Base-by-base conservation (phyloP, 1,284 basidiomycete genomes). In the Pyrrhoderma noxium region DNA sequence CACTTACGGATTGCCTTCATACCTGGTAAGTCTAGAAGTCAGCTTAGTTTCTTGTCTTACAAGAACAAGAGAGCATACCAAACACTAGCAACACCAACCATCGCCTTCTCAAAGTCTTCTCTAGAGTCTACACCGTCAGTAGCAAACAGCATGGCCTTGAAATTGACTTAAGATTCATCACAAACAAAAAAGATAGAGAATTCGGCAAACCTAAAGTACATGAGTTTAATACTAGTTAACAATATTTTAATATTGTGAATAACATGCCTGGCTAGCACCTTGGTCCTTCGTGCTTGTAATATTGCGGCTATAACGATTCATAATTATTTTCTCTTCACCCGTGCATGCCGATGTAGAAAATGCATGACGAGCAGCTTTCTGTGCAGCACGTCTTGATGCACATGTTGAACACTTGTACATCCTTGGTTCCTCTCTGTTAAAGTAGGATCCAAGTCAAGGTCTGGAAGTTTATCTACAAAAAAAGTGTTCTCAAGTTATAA, bases 51-150 rank as follows among this genome's bases (percentile, higher is more conserved):
- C 27, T 31, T n/a, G n/a, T n/a, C 7, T 31, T 31, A 31, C 27
- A 11, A 18, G 38, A 40, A 52, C 21, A 39, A 40, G 23, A 23
- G 50, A 37, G 74, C 84, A 67, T 64, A 93, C 93, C 93, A 97
- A 27, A 97, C 87, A 60, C 89, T 93, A 7, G 85, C 93, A 38
- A 97, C 83, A 54, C 93, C 93, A 55, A 97, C 88, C 93, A 97
- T 96, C 50, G 93, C 83, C 68, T 94, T 96, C 62, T 89, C 73
- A 57, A 97, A 85, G 68, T 97, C 93, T 9, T 74, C 76, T 57
- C 93, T 85, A 22, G 62, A 70, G 25, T 79, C 71, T 55, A 97
- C 78, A 22, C 91, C 93, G 23, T 96, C 93, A 1, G 93, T 97
- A 18, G 93, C 93, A 67, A 93, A 97, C 45, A 97, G 71, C 93